Evolutionary conservation across 2,329 filamentous ascomycete genomes (phyloP).

Genomic region (Fusarium xyrophilum): DNA sequence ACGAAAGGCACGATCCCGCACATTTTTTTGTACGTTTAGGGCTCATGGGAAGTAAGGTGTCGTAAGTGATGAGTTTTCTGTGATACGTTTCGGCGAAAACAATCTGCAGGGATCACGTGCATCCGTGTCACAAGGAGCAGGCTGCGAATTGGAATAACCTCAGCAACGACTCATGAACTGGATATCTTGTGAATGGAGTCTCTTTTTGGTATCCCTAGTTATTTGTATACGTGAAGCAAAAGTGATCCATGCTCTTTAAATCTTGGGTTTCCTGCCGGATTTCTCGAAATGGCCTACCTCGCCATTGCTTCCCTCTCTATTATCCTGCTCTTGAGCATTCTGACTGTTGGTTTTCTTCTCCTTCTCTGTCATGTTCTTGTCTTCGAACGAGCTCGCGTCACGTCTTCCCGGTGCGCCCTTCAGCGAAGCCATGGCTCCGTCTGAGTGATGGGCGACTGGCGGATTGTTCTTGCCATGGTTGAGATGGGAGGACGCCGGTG

Average conservation of each 20-base stretch:
- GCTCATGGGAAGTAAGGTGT: no score
- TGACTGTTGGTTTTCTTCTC: conserved; percentile 13
- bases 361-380: conserved; percentile 4
- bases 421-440: conserved; percentile 21
- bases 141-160: neutral
- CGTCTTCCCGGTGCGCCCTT: conserved; percentile 11
- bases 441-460: neutral
- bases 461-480: conserved; percentile 4
- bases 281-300: conserved; percentile 6
- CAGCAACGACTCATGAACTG: neutral
- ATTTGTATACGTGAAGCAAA: no score
- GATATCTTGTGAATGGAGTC: no score
- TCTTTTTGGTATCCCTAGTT: no score
- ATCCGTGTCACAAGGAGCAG: neutral
- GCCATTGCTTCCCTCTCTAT: neutral
- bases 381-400: conserved; percentile 8
- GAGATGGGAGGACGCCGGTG: neutral
- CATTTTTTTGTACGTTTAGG: no score
- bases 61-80: neutral
- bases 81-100: neutral
- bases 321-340: conserved; percentile 17
- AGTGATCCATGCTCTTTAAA: no score
- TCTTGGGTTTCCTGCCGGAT: conserved; percentile 13
- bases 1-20: conserved; percentile 6
- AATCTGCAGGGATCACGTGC: conserved; percentile 13